phyloP scores from a whole-genome alignment of 2,329 filamentous ascomycete genomes.

The Onygena corvina region DNA sequence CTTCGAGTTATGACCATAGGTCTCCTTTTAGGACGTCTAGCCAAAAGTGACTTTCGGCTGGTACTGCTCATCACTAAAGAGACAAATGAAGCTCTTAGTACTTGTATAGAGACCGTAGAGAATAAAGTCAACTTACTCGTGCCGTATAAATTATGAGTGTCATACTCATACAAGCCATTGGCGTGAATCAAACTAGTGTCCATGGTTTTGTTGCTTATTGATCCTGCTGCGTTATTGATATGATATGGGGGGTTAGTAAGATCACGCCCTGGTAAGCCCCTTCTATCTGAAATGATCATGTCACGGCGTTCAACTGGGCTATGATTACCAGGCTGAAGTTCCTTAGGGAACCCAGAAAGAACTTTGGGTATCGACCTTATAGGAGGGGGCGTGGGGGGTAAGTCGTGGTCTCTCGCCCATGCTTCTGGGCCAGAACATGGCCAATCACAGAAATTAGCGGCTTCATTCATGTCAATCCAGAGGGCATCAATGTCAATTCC shows the following conservation, averaged over 20 bases:
- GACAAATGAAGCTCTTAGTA: conserved; percentile 8
- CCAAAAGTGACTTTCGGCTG: conserved; percentile 50
- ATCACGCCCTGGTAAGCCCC: conserved; percentile 48
- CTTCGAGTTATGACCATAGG: conserved; percentile 58
- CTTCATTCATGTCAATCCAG: conserved; percentile 56
- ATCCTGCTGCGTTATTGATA: conserved; percentile 47
- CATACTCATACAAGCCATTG: conserved; percentile 52
- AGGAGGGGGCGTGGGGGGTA: conserved; percentile 46
- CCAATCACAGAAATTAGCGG: conserved; percentile 36
- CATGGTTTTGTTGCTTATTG: conserved; percentile 41
- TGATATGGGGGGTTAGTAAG: conserved; percentile 49
- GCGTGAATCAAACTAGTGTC: conserved; percentile 51
- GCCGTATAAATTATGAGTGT: conserved; percentile 60
- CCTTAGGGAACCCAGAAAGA: conserved; percentile 52
- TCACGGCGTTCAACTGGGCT: conserved; percentile 15
- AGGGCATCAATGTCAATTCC: conserved; percentile 60
- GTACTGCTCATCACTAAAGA: conserved; percentile 49
- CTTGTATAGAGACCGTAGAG: background rate
- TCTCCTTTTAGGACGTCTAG: conserved; percentile 46
- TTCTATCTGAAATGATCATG: conserved; percentile 27
- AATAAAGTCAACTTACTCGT: conserved; percentile 29
- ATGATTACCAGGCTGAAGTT: conserved; percentile 44
- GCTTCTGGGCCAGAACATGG: conserved; percentile 40
- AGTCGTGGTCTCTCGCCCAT: conserved; percentile 31
- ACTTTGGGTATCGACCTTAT: conserved; percentile 48